Conservation (phyloP, 139 green algal species). For the Edaphochlamys debaryana region DNA sequence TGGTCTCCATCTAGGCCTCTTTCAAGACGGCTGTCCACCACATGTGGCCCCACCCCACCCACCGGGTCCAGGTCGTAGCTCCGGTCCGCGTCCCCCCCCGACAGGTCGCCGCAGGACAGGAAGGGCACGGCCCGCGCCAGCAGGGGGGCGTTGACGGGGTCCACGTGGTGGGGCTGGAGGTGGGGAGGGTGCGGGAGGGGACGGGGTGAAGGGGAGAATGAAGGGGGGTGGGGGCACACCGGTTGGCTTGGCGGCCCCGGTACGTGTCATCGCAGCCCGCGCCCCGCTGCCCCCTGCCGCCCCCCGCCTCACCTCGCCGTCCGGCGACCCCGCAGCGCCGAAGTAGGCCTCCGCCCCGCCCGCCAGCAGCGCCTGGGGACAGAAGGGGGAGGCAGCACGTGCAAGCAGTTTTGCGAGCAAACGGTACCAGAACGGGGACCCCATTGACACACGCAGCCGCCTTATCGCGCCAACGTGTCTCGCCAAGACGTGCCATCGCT, state of each 20-base stretch:
- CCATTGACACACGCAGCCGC: not conserved
- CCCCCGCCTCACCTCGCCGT: not conserved
- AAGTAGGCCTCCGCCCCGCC: slow-evolving; percentile 7
- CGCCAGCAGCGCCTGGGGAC: slow-evolving; percentile 8
- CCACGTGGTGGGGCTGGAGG: not conserved
- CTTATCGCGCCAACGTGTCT: not conserved
- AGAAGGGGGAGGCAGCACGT: too few species aligned
- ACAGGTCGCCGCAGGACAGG: slow-evolving; percentile 93
- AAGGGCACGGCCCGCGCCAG: slow-evolving; percentile 83
- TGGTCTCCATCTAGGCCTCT: too few species aligned
- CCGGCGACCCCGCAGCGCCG: not conserved
- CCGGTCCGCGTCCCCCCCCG: slow-evolving; percentile 90
- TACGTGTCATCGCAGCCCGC: too few species aligned
- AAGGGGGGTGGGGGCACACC: too few species aligned
- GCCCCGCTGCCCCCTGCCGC: too few species aligned
- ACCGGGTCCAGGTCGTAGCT: slow-evolving; percentile 83
- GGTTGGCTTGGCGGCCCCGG: too few species aligned
- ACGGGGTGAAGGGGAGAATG: too few species aligned
- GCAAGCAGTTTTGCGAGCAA: too few species aligned
- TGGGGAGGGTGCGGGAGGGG: not conserved
- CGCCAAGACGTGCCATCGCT: too few species aligned
- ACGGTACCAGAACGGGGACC: too few species aligned
- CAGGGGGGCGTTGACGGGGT: not conserved
- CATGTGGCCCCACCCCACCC: too few species aligned
- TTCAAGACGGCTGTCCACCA: too few species aligned